phyloP scores from a whole-genome alignment of 2,329 filamentous ascomycete species.

The Diaporthe ampelina region DNA sequence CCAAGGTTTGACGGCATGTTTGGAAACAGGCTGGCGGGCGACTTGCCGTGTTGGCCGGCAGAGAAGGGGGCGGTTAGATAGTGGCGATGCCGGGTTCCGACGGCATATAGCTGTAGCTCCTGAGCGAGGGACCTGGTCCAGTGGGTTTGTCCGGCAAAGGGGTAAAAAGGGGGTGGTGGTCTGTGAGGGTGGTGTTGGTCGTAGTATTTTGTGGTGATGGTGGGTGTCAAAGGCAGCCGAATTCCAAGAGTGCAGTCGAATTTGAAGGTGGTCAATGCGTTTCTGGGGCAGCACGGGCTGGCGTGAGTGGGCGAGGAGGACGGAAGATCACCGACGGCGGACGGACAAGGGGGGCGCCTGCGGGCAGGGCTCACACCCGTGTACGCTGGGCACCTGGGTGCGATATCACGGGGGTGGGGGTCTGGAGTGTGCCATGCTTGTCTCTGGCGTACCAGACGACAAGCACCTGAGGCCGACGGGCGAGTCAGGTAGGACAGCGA shows the following conservation, averaged over 20 bases:
- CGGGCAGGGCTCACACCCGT: slow-evolving; percentile 16
- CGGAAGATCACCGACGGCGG: slow-evolving; percentile 35
- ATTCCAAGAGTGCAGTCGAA: slow-evolving; percentile 32
- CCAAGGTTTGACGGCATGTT: neutral
- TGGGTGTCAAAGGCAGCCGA: neutral
- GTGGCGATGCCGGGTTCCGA: slow-evolving; percentile 27
- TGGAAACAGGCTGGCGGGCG: neutral
- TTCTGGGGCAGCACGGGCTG: slow-evolving; percentile 34
- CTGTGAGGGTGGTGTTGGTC: neutral
- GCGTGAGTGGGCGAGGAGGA: slow-evolving; percentile 35
- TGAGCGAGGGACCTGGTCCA: neutral
- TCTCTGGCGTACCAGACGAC: slow-evolving; percentile 11
- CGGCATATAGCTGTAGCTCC: neutral
- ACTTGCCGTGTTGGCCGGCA: slow-evolving; percentile 12
- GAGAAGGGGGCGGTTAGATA: neutral
- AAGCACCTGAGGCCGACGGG: neutral
- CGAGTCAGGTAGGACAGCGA: slow-evolving; percentile 26
- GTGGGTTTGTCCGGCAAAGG: neutral
- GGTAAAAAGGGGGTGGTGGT: slow-evolving; percentile 12
- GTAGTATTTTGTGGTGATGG: slow-evolving; percentile 3
- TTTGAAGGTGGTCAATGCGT: slow-evolving; percentile 31
- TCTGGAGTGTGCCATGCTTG: slow-evolving; percentile 4
- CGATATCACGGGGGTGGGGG: slow-evolving; percentile 29
- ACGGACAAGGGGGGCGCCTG: slow-evolving; percentile 8
- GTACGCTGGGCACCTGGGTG: slow-evolving; percentile 14